Conservation (phyloP, 345 rosid genomes). For the Heritiera fomes region DNA sequence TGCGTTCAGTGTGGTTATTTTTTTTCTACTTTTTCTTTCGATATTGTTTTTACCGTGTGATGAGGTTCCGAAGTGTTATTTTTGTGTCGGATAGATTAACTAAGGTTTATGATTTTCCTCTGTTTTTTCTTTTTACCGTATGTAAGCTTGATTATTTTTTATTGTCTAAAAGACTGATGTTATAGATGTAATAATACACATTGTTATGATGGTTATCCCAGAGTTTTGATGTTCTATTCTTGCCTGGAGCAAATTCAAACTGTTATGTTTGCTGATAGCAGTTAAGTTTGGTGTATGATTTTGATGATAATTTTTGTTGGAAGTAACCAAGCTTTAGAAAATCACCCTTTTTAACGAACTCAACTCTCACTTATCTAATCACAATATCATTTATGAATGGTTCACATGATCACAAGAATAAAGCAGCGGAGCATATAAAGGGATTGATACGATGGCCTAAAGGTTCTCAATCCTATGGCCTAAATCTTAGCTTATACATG, state of each 20-base stretch:
- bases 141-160: conserved; percentile 16
- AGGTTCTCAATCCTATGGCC: neutral
- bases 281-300: neutral
- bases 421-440: neutral
- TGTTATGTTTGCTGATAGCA: neutral
- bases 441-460: neutral
- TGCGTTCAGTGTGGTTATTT: conserved; percentile 18
- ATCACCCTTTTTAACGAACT: neutral
- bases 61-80: neutral
- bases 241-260: neutral
- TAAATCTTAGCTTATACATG: neutral
- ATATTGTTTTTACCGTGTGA: neutral
- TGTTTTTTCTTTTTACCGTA: neutral
- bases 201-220: neutral
- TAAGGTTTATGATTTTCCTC: conserved; percentile 17
- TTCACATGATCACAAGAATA: neutral
- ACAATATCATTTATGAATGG: neutral
- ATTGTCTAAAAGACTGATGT: conserved; percentile 10
- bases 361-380: neutral
- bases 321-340: neutral
- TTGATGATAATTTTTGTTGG: neutral
- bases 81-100: conserved; percentile 2
- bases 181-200: conserved; percentile 24
- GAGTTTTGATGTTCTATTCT: neutral
- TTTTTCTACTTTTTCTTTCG: neutral